A percentile compares a stretch with the other conserved stretches of the same genome.
Evolutionary conservation across 2,329 filamentous ascomycete species (phyloP).

Genomic region (Microdochium paspali): DNA sequence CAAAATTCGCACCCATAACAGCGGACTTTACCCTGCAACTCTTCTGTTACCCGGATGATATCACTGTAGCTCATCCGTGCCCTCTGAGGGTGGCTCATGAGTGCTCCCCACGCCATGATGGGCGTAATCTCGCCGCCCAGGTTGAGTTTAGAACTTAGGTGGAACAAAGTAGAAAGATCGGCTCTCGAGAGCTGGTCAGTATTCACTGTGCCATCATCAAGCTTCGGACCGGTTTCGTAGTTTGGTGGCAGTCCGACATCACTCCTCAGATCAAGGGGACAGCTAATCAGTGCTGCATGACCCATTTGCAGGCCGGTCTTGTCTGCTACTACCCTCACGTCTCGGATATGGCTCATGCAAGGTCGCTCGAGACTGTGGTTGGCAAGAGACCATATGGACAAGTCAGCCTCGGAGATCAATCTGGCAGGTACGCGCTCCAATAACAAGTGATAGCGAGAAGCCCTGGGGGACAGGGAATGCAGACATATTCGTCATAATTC

Average conservation of each 20-base stretch:
- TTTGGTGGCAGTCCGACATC: background rate
- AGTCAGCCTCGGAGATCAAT: too few species aligned
- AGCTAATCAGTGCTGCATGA: background rate
- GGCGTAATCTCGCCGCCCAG: slow-evolving; percentile 88
- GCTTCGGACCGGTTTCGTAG: background rate
- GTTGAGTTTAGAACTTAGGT: slow-evolving; percentile 73
- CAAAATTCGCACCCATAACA: slow-evolving; percentile 90
- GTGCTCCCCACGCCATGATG: slow-evolving; percentile 86
- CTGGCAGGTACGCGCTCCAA: too few species aligned
- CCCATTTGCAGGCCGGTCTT: background rate
- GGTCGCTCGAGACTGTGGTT: slow-evolving; percentile 71
- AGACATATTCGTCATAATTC: background rate
- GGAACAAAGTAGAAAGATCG: slow-evolving; percentile 72
- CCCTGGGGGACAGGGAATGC: background rate
- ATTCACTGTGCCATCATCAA: background rate
- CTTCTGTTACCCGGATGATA: slow-evolving; percentile 61
- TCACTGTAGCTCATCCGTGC: slow-evolving; percentile 57
- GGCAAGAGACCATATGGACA: background rate
- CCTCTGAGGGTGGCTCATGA: slow-evolving; percentile 64
- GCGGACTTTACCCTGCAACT: slow-evolving; percentile 70
- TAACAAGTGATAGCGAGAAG: background rate
- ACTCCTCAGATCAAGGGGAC: background rate
- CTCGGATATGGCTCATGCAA: slow-evolving; percentile 86
- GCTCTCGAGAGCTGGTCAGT: slow-evolving; percentile 64
- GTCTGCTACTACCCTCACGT: slow-evolving; percentile 31